These are phyloP conservation scores for Lecanicillium sp. DNA, from an alignment of 2,329 filamentous ascomycete genomes.

Conservation along the genomic window DNA sequence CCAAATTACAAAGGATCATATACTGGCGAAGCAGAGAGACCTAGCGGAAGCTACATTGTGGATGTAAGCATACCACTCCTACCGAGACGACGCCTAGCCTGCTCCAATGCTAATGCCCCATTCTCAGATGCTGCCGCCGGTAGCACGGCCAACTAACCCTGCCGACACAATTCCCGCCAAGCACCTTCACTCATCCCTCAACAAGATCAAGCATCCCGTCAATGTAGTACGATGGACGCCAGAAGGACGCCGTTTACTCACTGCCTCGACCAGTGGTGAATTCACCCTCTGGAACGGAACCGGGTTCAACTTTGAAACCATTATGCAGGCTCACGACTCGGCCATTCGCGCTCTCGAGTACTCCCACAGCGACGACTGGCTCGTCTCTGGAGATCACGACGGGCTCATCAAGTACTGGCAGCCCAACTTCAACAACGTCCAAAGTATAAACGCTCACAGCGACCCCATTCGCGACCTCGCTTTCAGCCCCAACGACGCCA, in stretches of 20 bases:
- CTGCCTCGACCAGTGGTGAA: conserved; percentile 91
- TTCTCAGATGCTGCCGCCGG: conserved; percentile 73
- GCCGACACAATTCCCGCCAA: conserved; percentile 89
- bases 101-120: conserved; percentile 13
- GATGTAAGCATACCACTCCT: conserved; percentile 50
- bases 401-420: conserved; percentile 98
- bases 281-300: conserved; percentile 99
- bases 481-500: conserved; percentile 88
- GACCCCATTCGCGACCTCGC: conserved; percentile 87
- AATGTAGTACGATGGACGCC: conserved; percentile 98
- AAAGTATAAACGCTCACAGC: conserved; percentile 83
- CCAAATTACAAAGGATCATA: conserved; percentile 62
- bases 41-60: conserved; percentile 81
- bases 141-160: conserved; percentile 63
- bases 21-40: conserved; percentile 70
- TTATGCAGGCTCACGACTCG: conserved; percentile 94
- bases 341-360: conserved; percentile 78
- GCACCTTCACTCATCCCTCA: conserved; percentile 93
- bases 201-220: conserved; percentile 96
- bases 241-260: conserved; percentile 83
- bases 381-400: conserved; percentile 90
- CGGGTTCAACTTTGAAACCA: conserved; percentile 98
- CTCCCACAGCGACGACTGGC: conserved; percentile 94
- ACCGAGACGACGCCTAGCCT: too few species aligned
- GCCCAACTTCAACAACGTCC: conserved; percentile 97